Percentiles rank a stretch among this genome's conserved stretches.
Evolutionary conservation across 352 stramenopile species (phyloP).

Genomic region (Aphanomyces astaci): DNA sequence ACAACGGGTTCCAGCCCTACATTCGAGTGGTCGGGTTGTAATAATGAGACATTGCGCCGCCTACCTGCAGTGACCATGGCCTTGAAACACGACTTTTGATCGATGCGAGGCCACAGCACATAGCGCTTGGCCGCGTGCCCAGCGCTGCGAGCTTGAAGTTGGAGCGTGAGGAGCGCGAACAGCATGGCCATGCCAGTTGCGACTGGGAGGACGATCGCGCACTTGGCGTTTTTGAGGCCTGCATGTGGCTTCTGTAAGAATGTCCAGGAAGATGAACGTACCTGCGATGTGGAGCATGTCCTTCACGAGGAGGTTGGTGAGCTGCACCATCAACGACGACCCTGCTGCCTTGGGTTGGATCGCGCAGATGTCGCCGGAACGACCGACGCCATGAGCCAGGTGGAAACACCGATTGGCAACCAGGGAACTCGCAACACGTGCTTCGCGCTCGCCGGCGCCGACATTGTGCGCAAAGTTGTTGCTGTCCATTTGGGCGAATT

Average conservation of each 20-base stretch:
- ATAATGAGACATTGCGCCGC: neutral
- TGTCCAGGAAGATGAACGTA: neutral
- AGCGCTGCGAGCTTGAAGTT: neutral
- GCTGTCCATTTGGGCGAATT: conserved; percentile 88
- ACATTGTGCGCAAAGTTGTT: conserved; percentile 91
- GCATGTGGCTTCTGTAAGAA: neutral
- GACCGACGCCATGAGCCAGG: conserved; percentile 93
- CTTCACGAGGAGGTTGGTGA: conserved; percentile 82
- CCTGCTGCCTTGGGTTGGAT: conserved; percentile 98
- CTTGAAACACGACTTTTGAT: conserved; percentile 99
- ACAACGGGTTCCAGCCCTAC: conserved; percentile 86
- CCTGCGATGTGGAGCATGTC: conserved; percentile 22
- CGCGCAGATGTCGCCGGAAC: conserved; percentile 96
- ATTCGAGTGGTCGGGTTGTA: neutral
- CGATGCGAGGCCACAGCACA: conserved; percentile 93
- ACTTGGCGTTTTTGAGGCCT: conserved; percentile 34
- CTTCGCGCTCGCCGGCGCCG: conserved; percentile 96
- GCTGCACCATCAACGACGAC: conserved; percentile 91
- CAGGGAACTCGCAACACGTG: conserved; percentile 79
- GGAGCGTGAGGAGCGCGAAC: conserved; percentile 85
- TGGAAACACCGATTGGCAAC: conserved; percentile 88
- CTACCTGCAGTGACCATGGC: conserved; percentile 85
- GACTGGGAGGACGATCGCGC: conserved; percentile 91
- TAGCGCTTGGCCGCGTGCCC: conserved; percentile 41
- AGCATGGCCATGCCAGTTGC: conserved; percentile 96